Evolutionary conservation across 108 stramenopile species (phyloP).

Genomic region (Chaetoceros muelleri): DNA sequence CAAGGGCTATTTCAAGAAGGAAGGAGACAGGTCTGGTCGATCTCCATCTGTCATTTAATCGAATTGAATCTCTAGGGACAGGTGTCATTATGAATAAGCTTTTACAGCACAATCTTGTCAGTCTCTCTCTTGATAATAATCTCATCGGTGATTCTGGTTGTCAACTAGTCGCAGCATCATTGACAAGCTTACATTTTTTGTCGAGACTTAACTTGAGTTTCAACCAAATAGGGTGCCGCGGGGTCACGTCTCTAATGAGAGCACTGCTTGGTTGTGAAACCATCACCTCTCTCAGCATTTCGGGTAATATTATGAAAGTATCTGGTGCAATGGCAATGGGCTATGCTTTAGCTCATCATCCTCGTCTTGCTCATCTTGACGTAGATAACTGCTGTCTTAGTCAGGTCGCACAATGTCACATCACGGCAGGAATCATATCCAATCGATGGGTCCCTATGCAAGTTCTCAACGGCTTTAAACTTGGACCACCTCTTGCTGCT

Average conservation of each 20-base stretch:
- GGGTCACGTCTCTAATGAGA: conserved; percentile 75
- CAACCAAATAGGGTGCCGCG: conserved; percentile 79
- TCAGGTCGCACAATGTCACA: conserved; percentile 83
- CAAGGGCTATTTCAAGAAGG: conserved; percentile 50
- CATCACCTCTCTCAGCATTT: conserved; percentile 65
- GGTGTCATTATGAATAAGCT: conserved; percentile 83
- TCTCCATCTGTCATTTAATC: conserved; percentile 54
- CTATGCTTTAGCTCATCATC: conserved; percentile 73
- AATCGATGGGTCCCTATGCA: conserved; percentile 88
- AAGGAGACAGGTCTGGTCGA: conserved; percentile 44
- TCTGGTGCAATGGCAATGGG: conserved; percentile 81
- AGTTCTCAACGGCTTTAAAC: conserved; percentile 63
- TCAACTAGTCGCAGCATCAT: conserved; percentile 78
- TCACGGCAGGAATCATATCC: conserved; percentile 76
- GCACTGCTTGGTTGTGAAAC: conserved; percentile 73
- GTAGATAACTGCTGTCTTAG: conserved; percentile 81
- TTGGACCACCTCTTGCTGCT: conserved; percentile 79
- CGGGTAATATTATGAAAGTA: conserved; percentile 74
- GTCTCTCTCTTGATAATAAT: conserved; percentile 73
- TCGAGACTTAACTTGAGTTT: conserved; percentile 65
- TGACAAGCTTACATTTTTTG: conserved; percentile 62
- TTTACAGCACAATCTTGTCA: conserved; percentile 65
- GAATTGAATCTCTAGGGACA: conserved; percentile 54
- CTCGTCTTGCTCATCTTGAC: conserved; percentile 63
- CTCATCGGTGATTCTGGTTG: conserved; percentile 83